Conservation (phyloP, 345 rosid genomes). For the Salix arbutifolia region DNA sequence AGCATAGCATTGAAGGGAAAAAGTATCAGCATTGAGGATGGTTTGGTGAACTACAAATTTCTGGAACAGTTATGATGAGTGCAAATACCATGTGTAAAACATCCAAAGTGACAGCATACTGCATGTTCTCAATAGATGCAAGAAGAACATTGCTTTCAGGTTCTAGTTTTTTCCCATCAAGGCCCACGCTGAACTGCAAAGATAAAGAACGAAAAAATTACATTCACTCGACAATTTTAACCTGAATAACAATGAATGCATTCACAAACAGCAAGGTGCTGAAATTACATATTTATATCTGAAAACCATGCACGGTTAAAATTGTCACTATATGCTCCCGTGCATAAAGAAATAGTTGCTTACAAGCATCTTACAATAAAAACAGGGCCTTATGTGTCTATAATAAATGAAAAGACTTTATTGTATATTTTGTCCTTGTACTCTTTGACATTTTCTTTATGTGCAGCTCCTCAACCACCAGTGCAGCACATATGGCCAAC, state of each 20-base stretch:
- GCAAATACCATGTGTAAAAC: constrained; percentile 77
- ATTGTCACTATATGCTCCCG: neutral
- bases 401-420: neutral
- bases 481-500: neutral
- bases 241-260: neutral
- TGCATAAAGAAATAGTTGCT: neutral
- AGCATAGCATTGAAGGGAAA: neutral
- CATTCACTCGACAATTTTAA: neutral
- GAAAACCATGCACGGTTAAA: neutral
- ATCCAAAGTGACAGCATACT: constrained; percentile 95
- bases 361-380: neutral
- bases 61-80: neutral
- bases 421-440: neutral
- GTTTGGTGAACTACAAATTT: neutral
- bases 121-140: constrained; percentile 99
- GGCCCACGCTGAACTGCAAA: constrained; percentile 61
- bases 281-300: neutral
- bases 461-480: neutral
- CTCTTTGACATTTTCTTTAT: neutral
- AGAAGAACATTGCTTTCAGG: constrained; percentile 98
- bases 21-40: neutral
- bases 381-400: neutral
- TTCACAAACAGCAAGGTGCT: neutral
- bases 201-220: neutral
- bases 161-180: constrained; percentile 92